Evolutionary conservation across 1,284 basidiomycete species (phyloP), one percentile per base, ranked within the genome.

Genomic region (Cystobasidium sp.): DNA sequence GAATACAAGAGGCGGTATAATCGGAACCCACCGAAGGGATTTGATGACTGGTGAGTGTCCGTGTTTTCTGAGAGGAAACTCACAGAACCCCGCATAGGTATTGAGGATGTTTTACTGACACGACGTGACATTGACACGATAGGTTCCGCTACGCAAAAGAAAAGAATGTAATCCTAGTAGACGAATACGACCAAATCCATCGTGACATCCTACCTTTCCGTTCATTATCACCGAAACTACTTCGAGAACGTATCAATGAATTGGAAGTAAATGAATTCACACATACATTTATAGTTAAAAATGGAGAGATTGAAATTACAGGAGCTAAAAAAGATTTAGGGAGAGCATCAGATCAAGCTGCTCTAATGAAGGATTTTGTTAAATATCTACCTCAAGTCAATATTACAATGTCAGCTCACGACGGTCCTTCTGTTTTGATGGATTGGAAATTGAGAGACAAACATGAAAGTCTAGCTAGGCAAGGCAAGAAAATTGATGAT

Each of bases 1-100:
- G 93, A 95, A 82, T 97, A 97, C 83, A 87, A 85, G 78, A 84
- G 86, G 62, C 85, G 94, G 68, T 94, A 96, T 81, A 84, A 85
- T 3, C 88, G 90, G 47, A 83, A 88, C 31, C 94, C 94, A 4
- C 94, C 94, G 0, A 88, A 87, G 71, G 94, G 93, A 0, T 97
- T 97, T 78, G 93, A 94, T 80, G 75, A 79, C 43, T 82, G 81
- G 80, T 84, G 81, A 72, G 79, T 65, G 0, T 6, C 6, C 6
- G 22, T 12, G 10, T 9, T n/a, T 16, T 16, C 2, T 20, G 22
- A 31, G 10, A 24, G 18, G 39, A 31, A 31, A 31, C 2, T 1
- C 31, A 31, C 5, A 31, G 31, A 5, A 31, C 31, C 5, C 31
- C 31, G 37, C n/a, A 14, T 64, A n/a, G 3, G n/a, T 3, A 43